Evolutionary conservation across 768 basidiomycete species (phyloP), one percentile per base, ranked within the genome.

Genomic region (Boletus reticulatus): DNA sequence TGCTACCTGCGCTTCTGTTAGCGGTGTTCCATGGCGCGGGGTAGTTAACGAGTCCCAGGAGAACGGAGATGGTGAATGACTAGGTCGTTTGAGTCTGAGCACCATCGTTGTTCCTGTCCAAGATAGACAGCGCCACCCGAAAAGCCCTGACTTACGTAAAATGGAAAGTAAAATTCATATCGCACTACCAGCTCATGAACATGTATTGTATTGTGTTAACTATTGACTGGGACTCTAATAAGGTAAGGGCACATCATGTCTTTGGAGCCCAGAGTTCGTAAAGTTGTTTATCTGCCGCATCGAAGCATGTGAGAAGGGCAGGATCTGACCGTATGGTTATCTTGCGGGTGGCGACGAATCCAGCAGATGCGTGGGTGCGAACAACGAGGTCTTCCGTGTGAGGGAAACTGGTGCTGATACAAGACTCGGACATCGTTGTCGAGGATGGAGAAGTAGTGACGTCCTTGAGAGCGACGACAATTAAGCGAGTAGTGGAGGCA

Each of bases 201-300:
- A 37, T 37, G 0, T 8, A 29, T 29, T 29, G 29, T 29, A 29
- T 17, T 20, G 22, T n/a, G 12, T 13, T 17, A 20, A 38, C 19
- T 10, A 24, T 24, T 24, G 24, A 24, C 24, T 24, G 24, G 4
- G 24, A 24, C 24, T 24, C 22, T 24, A 10, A 1, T 8, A 29
- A 2, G 29, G 29, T 8, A 29, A 29, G 8, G 9, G 8, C 29
- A 29, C 29, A 10, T 68, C 60, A 69, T 39, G 48, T 37, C 32
- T 50, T 69, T 5, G 87, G 85, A 29, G 77, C 86, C 90, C 91
- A 92, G 11, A 92, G 76, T 43, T 84, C 82, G 62, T 92, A 91
- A 20, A 93, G 75, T 61, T 90, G 86, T 72, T 78, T 84, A 72
- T 93, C 91, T 22, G 79, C 75, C 14, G 83, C 79, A 68, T 92